Conservation (phyloP, 305 asterid species). For the Fraxinus floribunda region DNA sequence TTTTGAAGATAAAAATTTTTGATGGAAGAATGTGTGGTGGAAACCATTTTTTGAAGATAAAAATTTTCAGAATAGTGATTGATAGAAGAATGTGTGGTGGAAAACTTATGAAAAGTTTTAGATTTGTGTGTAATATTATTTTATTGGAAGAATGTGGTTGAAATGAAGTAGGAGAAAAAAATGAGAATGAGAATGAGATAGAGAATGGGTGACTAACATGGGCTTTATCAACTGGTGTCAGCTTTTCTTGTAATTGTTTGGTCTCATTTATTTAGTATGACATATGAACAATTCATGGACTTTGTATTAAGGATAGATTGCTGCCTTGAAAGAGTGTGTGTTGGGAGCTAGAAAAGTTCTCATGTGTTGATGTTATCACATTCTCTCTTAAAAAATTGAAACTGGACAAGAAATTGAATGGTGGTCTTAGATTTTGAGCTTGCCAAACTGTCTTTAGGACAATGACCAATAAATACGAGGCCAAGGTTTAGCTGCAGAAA, state of each 20-base stretch:
- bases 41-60: too few relatives aligned
- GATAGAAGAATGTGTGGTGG: too few relatives aligned
- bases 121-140: too few relatives aligned
- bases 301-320: not conserved
- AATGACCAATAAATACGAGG: not conserved
- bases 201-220: too few relatives aligned
- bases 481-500: not conserved
- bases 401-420: not conserved
- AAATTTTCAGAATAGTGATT: too few relatives aligned
- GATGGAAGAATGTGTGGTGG: too few relatives aligned
- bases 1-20: too few relatives aligned
- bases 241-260: not conserved
- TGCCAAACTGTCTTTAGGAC: not conserved
- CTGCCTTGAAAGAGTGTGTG: not conserved
- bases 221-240: not conserved
- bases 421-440: not conserved
- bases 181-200: too few relatives aligned
- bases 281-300: not conserved
- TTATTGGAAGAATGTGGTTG: too few relatives aligned
- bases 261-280: not conserved
- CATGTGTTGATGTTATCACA: not conserved
- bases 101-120: too few relatives aligned
- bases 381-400: not conserved
- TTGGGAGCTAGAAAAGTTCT: constrained; percentile 2
- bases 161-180: too few relatives aligned